Evolutionary conservation across 1,284 basidiomycete genomes (phyloP).

Genomic region (Malassezia sympodialis): DNA sequence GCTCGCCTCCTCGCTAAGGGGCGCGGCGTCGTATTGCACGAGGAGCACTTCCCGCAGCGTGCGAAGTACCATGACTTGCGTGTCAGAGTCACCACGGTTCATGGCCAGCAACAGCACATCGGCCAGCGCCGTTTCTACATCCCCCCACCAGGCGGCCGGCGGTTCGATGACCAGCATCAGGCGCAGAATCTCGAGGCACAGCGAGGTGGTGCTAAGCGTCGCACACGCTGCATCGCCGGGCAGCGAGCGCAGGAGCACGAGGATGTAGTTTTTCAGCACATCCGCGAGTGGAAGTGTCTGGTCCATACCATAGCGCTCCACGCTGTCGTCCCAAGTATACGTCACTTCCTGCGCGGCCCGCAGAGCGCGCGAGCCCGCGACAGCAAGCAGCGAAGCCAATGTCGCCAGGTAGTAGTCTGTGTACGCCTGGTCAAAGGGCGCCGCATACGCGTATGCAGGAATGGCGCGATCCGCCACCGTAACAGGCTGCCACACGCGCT

Average conservation of each 20-base stretch:
- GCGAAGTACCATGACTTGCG: conserved; percentile 71
- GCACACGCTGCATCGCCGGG: background rate
- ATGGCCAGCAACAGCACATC: conserved; percentile 66
- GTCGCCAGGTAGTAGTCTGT: conserved; percentile 60
- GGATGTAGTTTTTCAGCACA: conserved; percentile 19
- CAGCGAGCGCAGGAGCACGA: conserved; percentile 20
- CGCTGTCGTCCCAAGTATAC: background rate
- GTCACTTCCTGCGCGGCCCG: background rate
- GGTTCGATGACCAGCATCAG: conserved; percentile 67
- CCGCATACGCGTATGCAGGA: conserved; percentile 55
- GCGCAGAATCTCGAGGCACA: conserved; percentile 70
- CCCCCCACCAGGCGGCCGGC: conserved; percentile 55
- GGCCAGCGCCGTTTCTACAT: conserved; percentile 58
- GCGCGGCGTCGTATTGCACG: background rate
- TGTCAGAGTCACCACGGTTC: conserved; percentile 48
- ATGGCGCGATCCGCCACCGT: background rate
- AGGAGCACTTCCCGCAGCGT: conserved; percentile 65
- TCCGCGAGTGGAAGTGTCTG: conserved; percentile 13
- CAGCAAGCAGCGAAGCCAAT: conserved; percentile 66
- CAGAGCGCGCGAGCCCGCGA: conserved; percentile 66
- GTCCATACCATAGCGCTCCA: background rate
- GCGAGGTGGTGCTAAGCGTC: conserved; percentile 55
- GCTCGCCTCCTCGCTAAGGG: background rate
- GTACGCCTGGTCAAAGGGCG: conserved; percentile 66
- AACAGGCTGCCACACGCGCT: background rate